Evolutionary conservation across 805 yeast genomes (phyloP).

Genomic region (Debaryomyces castellii): DNA sequence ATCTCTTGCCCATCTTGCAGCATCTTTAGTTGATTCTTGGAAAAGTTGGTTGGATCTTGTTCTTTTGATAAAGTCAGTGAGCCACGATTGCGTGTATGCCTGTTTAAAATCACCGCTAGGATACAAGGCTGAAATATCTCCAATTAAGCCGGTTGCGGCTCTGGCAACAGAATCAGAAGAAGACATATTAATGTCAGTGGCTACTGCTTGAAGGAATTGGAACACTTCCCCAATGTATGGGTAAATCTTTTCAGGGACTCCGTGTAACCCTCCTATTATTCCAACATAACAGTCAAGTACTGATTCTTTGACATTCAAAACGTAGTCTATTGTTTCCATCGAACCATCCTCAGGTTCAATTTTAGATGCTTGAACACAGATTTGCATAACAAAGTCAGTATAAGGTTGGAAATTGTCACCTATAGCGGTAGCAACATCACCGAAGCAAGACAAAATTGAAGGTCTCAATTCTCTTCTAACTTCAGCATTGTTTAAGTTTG

Average conservation of each 20-base stretch:
- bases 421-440: slow-evolving; percentile 90
- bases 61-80: slow-evolving; percentile 69
- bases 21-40: slow-evolving; percentile 70
- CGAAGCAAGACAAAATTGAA: slow-evolving; percentile 85
- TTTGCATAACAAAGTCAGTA: slow-evolving; percentile 73
- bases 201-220: slow-evolving; percentile 60
- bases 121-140: slow-evolving; percentile 88
- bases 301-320: slow-evolving; percentile 71
- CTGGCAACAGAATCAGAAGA: slow-evolving; percentile 72
- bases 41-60: slow-evolving; percentile 65
- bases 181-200: slow-evolving; percentile 58
- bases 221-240: slow-evolving; percentile 71
- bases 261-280: slow-evolving; percentile 84
- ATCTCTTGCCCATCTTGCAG: slow-evolving; percentile 98
- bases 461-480: slow-evolving; percentile 84
- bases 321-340: slow-evolving; percentile 75
- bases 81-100: slow-evolving; percentile 73
- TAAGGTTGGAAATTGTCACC: slow-evolving; percentile 78
- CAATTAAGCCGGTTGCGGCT: slow-evolving; percentile 85
- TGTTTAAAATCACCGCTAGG: slow-evolving; percentile 72
- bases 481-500: slow-evolving; percentile 61
- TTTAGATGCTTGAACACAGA: slow-evolving; percentile 66
- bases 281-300: slow-evolving; percentile 97
- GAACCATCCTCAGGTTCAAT: slow-evolving; percentile 65
- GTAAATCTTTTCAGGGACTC: slow-evolving; percentile 59